Conservation (phyloP, 345 rosid genomes). For the Turritis glabra region DNA sequence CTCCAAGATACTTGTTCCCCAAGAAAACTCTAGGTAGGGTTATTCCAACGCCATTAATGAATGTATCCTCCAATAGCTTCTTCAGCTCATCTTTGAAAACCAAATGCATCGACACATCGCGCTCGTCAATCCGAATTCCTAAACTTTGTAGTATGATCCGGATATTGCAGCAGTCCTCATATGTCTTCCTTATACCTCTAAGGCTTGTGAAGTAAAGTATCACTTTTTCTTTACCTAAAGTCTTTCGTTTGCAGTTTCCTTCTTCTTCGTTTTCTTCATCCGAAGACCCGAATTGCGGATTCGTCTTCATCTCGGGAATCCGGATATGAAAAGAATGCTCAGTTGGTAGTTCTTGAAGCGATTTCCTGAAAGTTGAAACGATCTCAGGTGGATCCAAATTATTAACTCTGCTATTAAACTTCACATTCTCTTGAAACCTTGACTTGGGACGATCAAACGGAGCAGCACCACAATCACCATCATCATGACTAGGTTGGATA, state of each 20-base stretch:
- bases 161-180: constrained; percentile 72
- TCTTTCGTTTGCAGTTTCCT: not conserved
- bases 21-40: constrained; percentile 69
- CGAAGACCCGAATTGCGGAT: constrained; percentile 8
- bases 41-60: constrained; percentile 39
- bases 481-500: constrained; percentile 28
- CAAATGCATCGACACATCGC: constrained; percentile 86
- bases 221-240: constrained; percentile 44
- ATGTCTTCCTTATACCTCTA: constrained; percentile 82
- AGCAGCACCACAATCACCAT: not conserved
- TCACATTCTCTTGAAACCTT: constrained; percentile 37
- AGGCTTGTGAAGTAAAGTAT: constrained; percentile 73
- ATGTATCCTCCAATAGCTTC: constrained; percentile 50
- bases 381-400: constrained; percentile 68
- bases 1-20: constrained; percentile 70
- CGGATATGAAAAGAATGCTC: constrained; percentile 56
- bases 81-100: constrained; percentile 78
- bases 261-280: constrained; percentile 1
- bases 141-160: constrained; percentile 56
- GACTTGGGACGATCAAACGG: constrained; percentile 43
- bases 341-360: constrained; percentile 54
- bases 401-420: constrained; percentile 16
- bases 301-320: constrained; percentile 33
- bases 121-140: constrained; percentile 63
- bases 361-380: constrained; percentile 55